These are phyloP conservation scores for Stephanodiscus minutulus DNA, from an alignment of 108 stramenopile genomes.

Conservation along the genomic window DNA sequence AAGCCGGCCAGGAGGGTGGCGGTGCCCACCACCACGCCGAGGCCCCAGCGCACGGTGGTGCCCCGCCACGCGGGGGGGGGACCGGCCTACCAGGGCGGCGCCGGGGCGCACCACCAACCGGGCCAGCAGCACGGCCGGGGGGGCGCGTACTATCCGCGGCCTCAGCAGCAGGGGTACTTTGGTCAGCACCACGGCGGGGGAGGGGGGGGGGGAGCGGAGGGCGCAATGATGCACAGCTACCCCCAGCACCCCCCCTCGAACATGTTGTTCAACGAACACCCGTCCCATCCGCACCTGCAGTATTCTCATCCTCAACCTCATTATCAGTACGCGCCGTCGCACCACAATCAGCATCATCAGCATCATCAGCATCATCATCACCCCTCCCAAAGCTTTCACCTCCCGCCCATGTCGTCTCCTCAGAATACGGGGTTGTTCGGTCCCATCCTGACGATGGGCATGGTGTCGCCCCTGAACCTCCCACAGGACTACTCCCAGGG, in stretches of 20 bases:
- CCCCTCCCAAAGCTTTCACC: slow-evolving; percentile 6
- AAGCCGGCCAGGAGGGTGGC: slow-evolving; percentile 11
- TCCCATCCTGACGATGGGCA: slow-evolving; percentile 12
- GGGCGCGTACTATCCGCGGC: slow-evolving; percentile 4
- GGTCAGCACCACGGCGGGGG: background rate
- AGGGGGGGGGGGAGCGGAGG: background rate
- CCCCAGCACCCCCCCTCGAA: slow-evolving; percentile 3
- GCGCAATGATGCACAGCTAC: background rate
- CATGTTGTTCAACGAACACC: slow-evolving; percentile 9
- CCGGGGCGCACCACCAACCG: slow-evolving; percentile 7
- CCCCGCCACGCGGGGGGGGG: background rate
- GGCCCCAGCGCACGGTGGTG: slow-evolving; percentile 15
- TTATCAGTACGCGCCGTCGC: slow-evolving; percentile 8
- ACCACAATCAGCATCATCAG: background rate
- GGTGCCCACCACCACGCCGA: slow-evolving; percentile 16
- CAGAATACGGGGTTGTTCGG: slow-evolving; percentile 9
- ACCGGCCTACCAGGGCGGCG: background rate
- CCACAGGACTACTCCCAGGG: slow-evolving; percentile 13
- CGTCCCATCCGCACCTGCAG: slow-evolving; percentile 2
- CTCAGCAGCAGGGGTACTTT: slow-evolving; percentile 19
- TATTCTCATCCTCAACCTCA: slow-evolving; percentile 11
- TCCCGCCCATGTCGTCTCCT: slow-evolving; percentile 13
- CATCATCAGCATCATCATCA: slow-evolving; percentile 8
- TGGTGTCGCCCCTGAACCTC: slow-evolving; percentile 33
- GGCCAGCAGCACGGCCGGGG: background rate